Percentiles rank a stretch among this genome's conserved stretches.
These are phyloP conservation scores for Alopecurus myosuroides DNA, from an alignment of 176 grass and related monocot genomes.

Conservation along the genomic window DNA sequence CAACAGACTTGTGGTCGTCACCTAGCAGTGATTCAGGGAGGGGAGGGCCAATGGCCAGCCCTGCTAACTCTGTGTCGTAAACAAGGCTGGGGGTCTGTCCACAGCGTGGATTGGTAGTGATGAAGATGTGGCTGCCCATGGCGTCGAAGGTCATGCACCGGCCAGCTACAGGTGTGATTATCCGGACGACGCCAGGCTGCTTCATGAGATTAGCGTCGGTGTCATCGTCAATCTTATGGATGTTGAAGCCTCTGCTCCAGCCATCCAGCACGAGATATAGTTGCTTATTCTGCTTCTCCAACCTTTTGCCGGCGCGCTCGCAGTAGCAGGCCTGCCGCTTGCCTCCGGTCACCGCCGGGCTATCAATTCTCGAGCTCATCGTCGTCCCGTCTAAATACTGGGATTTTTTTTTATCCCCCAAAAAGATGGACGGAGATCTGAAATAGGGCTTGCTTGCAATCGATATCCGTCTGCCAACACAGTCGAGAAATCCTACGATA, in stretches of 20 bases:
- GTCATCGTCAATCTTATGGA: background rate
- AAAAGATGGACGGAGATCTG: background rate
- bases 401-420: background rate
- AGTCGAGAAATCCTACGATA: background rate
- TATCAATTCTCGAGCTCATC: background rate
- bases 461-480: background rate
- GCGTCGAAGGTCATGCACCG: background rate
- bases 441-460: background rate
- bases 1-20: background rate
- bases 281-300: background rate
- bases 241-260: background rate
- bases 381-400: background rate
- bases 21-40: background rate
- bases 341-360: background rate
- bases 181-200: background rate
- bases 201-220: background rate
- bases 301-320: background rate
- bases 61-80: background rate
- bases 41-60: background rate
- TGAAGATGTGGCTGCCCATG: background rate
- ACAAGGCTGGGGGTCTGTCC: background rate
- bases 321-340: background rate
- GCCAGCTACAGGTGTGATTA: background rate
- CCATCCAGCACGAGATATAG: background rate
- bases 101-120: background rate